Conservation (phyloP, 192 early-diverging fungal species). For the Coemansia sp. region DNA sequence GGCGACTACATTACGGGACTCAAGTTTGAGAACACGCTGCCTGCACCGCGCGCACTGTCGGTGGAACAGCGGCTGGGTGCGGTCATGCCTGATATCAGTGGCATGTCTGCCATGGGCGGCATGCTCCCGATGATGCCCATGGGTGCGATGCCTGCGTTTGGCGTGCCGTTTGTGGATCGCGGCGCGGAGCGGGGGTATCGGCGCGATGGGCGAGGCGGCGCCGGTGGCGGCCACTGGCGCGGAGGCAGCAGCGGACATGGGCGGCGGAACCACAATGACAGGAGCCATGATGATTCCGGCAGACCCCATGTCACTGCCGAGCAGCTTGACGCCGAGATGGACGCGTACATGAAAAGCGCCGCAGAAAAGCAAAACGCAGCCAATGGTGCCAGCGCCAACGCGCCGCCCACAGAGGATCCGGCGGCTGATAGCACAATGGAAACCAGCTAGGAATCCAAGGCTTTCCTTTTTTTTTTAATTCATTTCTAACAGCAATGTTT, state of each 20-base stretch:
- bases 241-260: not conserved
- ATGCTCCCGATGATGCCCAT: too few relatives aligned
- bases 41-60: slow-evolving; percentile 9
- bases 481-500: too few relatives aligned
- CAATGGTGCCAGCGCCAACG: too few relatives aligned
- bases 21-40: slow-evolving; percentile 31
- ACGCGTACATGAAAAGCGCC: slow-evolving; percentile 38
- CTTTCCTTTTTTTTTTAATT: too few relatives aligned
- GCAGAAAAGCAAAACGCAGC: slow-evolving; percentile 1
- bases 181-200: not conserved
- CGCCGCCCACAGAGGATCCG: not conserved
- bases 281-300: not conserved
- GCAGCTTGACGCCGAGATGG: slow-evolving; percentile 49
- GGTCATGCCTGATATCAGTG: too few relatives aligned
- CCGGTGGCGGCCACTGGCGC: too few relatives aligned
- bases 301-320: slow-evolving; percentile 16
- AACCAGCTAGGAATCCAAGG: not conserved
- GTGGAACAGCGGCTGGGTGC: slow-evolving; percentile 14
- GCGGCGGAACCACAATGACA: not conserved
- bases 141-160: slow-evolving; percentile 8
- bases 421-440: not conserved
- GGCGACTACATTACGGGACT: slow-evolving; percentile 22
- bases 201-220: not conserved
- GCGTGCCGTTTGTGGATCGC: not conserved
- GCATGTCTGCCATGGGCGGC: too few relatives aligned